Base-by-base conservation (phyloP, 2,329 filamentous ascomycete genomes). In the Lachnellula subtilissima region DNA sequence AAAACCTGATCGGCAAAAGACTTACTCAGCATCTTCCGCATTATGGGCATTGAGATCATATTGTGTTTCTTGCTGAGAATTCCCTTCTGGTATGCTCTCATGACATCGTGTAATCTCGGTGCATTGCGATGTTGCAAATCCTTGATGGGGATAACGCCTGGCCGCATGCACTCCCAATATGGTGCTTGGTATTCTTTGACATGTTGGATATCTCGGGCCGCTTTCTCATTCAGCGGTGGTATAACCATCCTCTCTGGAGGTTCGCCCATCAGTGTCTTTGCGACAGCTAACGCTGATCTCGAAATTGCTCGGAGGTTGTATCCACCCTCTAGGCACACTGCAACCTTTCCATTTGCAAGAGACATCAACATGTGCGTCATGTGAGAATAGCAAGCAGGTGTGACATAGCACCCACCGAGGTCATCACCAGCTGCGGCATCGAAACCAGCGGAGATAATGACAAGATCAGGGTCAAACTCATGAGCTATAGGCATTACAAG, bases 291-390 rank as follows among this genome's bases (percentile, higher is more conserved):
- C 1, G 94, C 92, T 4, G 94, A 97, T 55, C 89, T 86, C 0
- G 94, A 96, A 56, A 99, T 99, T 0, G 94, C 94, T 48, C 85
- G 78, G 23, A 99, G 83, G 66, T 97, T 97, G 73, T 99, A 99
- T 8, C 94, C 94, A 22, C 94, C 94, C 74, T 99, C 94, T 2
- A 99, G 79, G 69, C 92, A 97, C 8, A 97, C 93, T 2, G 90
- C 89, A 14, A 99, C 81, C 69, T 92, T 96, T 28, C 94, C 94
- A 46, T 86, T 81, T 0, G 94, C 93, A 19, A 99, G 78, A 2
- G 90, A 91, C 92, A 97, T 97, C 48, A 99, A 82, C 93, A 97
- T 97, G 69, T 97, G 91, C 15, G 94, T 97, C 94, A 99, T 97
- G 69, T 99, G 93, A 14, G 92, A 90, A 70, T 97, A 99, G 69